phyloP scores from a whole-genome alignment of 139 green algal genomes.

The Tetradesmus lagerheimii region DNA sequence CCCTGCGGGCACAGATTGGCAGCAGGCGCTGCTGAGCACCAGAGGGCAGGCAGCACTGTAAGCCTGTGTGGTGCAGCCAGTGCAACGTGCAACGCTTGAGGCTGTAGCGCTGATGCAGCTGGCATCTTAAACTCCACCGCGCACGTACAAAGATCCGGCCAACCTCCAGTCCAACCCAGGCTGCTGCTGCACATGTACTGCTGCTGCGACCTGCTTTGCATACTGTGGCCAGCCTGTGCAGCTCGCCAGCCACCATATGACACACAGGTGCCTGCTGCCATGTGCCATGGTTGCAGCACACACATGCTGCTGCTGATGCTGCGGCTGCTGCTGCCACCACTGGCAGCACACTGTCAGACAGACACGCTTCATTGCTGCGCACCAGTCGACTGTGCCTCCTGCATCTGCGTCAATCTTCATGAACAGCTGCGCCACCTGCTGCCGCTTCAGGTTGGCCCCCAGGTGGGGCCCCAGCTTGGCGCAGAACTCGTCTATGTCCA shows the following conservation, averaged over 20 bases:
- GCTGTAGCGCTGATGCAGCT: too few relatives aligned
- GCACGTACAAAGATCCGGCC: too few relatives aligned
- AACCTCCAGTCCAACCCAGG: too few relatives aligned
- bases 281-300: not conserved
- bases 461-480: constrained; percentile 83
- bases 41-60: too few relatives aligned
- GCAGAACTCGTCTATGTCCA: constrained; percentile 86
- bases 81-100: too few relatives aligned
- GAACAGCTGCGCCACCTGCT: constrained; percentile 81
- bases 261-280: not conserved
- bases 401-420: constrained; percentile 93
- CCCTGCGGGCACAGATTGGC: constrained; percentile 57
- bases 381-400: constrained; percentile 90
- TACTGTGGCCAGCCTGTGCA: not conserved
- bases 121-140: too few relatives aligned
- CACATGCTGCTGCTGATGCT: not conserved
- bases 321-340: not conserved
- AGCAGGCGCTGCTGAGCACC: too few relatives aligned
- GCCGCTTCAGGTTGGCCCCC: constrained; percentile 55
- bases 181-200: too few relatives aligned
- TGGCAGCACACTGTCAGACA: not conserved
- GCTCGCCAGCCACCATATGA: too few relatives aligned
- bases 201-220: too few relatives aligned
- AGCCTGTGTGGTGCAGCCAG: too few relatives aligned
- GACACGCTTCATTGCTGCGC: constrained; percentile 9